Conservation (phyloP, 305 asterid genomes). For the Fraxinus floribunda region DNA sequence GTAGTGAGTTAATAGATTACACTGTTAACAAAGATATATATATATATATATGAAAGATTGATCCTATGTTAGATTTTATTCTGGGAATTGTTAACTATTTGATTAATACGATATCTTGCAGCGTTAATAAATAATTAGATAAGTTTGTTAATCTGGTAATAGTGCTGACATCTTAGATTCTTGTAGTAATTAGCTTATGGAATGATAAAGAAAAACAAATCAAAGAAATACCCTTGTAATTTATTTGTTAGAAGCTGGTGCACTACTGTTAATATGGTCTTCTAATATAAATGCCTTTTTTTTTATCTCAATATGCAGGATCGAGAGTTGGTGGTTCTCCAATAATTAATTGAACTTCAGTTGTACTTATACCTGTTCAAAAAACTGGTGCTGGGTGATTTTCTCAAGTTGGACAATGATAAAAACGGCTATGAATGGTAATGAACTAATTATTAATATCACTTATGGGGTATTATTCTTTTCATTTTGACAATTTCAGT, state of each 20-base stretch:
- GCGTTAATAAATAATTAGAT: too few species aligned
- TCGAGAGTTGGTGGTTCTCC: conserved; percentile 39
- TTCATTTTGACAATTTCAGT: too few species aligned
- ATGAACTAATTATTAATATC: conserved; percentile 1
- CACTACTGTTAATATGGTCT: not conserved
- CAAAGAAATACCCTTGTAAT: conserved; percentile 5
- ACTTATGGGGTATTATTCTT: not conserved
- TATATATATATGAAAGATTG: too few species aligned
- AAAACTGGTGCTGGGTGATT: conserved; percentile 77
- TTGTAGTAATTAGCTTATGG: too few species aligned
- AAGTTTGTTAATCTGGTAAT: too few species aligned
- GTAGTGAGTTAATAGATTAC: too few species aligned
- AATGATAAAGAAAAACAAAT: not conserved
- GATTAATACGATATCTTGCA: not conserved
- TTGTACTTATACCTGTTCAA: conserved; percentile 30
- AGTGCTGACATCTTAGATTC: too few species aligned
- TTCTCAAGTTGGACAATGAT: conserved; percentile 89
- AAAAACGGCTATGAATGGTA: conserved; percentile 97
- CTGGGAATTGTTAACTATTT: conserved; percentile 16
- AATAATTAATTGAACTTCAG: too few species aligned
- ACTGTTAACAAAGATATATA: too few species aligned
- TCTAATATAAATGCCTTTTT: not conserved
- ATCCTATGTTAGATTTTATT: conserved; percentile 26
- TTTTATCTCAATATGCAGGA: conserved; percentile 48
- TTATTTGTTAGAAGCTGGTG: not conserved